phyloP scores from a whole-genome alignment of 1,139 yeast genomes.

The Lodderomyces pseudojiufengensis region DNA sequence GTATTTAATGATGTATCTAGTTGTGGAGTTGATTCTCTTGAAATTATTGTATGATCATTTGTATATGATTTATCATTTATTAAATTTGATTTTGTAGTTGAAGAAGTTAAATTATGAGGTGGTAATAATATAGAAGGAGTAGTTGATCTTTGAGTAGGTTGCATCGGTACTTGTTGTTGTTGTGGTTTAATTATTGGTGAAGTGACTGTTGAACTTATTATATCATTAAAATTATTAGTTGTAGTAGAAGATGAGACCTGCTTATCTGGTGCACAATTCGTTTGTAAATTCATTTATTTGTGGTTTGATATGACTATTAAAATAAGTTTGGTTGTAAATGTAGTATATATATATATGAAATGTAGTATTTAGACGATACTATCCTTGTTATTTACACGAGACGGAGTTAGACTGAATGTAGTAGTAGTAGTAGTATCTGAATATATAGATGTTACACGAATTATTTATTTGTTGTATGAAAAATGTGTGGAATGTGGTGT shows the following conservation, averaged over 20 bases:
- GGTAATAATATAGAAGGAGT: constrained; percentile 4
- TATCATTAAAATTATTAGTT: constrained; percentile 7
- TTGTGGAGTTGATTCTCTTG: constrained; percentile 1
- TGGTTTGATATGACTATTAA: background rate
- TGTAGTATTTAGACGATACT: no score
- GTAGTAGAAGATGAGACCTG: constrained; percentile 7
- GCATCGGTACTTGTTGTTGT: background rate
- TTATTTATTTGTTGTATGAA: no score
- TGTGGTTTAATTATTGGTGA: background rate
- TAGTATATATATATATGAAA: background rate
- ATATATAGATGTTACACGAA: no score
- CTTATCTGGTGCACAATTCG: constrained; percentile 16
- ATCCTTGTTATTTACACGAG: no score
- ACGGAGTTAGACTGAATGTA: no score
- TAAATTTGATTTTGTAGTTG: constrained; percentile 2
- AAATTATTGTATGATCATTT: background rate
- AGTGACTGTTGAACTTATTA: constrained; percentile 8
- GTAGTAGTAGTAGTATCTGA: no score
- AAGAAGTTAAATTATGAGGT: constrained; percentile 1
- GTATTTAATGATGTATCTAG: constrained; percentile 1
- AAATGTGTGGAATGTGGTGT: no score
- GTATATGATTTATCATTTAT: background rate
- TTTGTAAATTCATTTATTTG: constrained; percentile 18
- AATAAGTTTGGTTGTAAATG: constrained; percentile 1
- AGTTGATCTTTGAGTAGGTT: no score